A percentile compares a stretch with the other conserved stretches of the same genome.
Evolutionary conservation across 1,284 basidiomycete genomes (phyloP).

Genomic region (Waitea zeae): DNA sequence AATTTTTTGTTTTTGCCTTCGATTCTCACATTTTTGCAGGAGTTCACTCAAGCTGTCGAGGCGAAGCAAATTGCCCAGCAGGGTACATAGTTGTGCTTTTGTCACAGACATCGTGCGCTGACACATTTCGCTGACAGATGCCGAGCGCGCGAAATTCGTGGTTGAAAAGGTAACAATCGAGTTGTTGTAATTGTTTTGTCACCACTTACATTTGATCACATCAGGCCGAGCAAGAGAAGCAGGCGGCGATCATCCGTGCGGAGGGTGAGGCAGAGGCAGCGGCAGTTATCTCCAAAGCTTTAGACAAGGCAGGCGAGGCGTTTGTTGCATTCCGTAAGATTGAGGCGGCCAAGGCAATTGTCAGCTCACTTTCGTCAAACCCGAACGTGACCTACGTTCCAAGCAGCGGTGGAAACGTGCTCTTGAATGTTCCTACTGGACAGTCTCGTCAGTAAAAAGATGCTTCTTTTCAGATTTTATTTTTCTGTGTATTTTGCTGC

Average conservation of each 20-base stretch:
- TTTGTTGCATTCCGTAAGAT: conserved; percentile 94
- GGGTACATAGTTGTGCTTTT: conserved; percentile 37
- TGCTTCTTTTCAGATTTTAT: too few species aligned
- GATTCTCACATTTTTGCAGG: conserved; percentile 20
- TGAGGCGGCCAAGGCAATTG: conserved; percentile 96
- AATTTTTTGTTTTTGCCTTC: neutral
- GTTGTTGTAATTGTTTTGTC: neutral
- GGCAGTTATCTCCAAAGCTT: conserved; percentile 79
- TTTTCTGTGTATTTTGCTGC: too few species aligned
- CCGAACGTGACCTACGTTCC: conserved; percentile 84
- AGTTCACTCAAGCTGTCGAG: conserved; percentile 91
- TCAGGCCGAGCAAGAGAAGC: conserved; percentile 95
- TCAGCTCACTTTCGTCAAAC: conserved; percentile 59
- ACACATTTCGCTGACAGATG: too few species aligned
- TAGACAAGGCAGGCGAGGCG: conserved; percentile 90
- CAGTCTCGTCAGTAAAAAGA: conserved; percentile 21
- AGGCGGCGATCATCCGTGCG: conserved; percentile 93
- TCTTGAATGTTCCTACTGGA: conserved; percentile 69
- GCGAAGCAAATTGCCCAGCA: conserved; percentile 97
- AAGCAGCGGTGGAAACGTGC: conserved; percentile 58
- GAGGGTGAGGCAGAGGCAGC: conserved; percentile 99
- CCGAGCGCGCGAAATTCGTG: conserved; percentile 96
- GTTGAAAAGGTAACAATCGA: conserved; percentile 67
- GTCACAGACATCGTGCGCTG: conserved; percentile 5
- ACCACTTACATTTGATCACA: too few species aligned